Percentiles rank a stretch among this genome's conserved stretches.
These are phyloP conservation scores for Aspergillus steynii DNA, from an alignment of 495 filamentous ascomycete genomes.

Conservation along the genomic window DNA sequence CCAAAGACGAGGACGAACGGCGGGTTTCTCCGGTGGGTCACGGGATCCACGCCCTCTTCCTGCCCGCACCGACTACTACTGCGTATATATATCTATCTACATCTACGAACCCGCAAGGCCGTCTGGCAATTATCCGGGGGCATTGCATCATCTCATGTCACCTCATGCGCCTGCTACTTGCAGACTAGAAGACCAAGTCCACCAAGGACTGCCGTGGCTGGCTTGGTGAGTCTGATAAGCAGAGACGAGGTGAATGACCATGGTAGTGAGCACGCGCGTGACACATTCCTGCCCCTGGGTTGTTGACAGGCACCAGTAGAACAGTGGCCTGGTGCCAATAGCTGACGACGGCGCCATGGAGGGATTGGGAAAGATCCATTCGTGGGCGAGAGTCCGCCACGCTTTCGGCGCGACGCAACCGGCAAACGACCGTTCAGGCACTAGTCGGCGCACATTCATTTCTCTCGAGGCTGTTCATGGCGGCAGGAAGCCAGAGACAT, in stretches of 20 bases:
- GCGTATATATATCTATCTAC: no score
- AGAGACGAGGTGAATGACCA: no score
- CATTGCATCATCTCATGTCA: neutral
- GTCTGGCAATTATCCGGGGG: neutral
- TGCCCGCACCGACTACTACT: no score
- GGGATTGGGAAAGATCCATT: neutral
- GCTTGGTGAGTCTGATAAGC: no score
- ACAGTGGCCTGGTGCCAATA: no score
- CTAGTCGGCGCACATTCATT: neutral
- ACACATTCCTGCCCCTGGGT: neutral
- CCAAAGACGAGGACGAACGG: no score
- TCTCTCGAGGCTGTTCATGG: neutral
- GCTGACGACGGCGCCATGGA: neutral
- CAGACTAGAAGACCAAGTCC: neutral
- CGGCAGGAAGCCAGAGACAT: neutral
- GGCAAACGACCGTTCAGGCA: neutral
- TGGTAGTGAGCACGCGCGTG: neutral
- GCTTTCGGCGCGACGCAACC: constrained; percentile 17
- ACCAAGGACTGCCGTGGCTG: no score
- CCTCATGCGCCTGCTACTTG: neutral
- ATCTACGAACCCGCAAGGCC: neutral
- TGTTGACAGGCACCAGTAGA: neutral
- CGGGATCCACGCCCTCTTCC: no score
- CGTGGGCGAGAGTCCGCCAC: constrained; percentile 3
- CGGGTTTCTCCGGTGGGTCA: no score